Conservation (phyloP, 495 filamentous ascomycete genomes). For the Apiosordaria backusii region DNA sequence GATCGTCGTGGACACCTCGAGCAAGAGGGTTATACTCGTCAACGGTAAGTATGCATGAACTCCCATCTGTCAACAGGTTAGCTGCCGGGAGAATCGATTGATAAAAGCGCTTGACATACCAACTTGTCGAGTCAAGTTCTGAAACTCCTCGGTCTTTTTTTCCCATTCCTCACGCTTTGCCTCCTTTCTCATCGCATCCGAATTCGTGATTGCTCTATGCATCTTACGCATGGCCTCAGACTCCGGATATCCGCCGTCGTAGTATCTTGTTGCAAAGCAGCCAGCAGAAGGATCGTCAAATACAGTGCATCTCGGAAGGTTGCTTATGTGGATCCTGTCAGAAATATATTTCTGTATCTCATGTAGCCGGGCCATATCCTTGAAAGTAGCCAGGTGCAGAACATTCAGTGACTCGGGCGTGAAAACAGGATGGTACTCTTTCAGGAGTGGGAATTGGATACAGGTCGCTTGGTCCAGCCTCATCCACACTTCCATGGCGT, state of each 20-base stretch:
- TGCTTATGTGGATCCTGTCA: conserved; percentile 25
- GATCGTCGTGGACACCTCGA: conserved; percentile 23
- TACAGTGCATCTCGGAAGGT: conserved; percentile 33
- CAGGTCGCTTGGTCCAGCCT: conserved; percentile 37
- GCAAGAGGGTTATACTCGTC: conserved; percentile 20
- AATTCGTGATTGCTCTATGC: conserved; percentile 32
- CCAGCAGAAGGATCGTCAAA: conserved; percentile 37
- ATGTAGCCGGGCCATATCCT: conserved; percentile 48
- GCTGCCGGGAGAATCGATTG: neutral
- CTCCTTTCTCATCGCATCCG: conserved; percentile 31
- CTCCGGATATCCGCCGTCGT: conserved; percentile 28
- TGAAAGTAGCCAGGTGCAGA: conserved; percentile 40
- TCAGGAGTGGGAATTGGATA: conserved; percentile 33
- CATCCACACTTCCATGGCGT: conserved; percentile 45
- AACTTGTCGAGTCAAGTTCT: conserved; percentile 37
- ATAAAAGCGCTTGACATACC: neutral
- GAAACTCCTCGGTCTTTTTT: conserved; percentile 34
- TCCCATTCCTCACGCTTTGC: conserved; percentile 43
- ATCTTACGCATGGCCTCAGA: conserved; percentile 27
- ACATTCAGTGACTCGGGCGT: conserved; percentile 46
- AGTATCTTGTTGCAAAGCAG: conserved; percentile 48
- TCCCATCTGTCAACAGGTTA: conserved; percentile 2
- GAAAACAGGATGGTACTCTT: conserved; percentile 39
- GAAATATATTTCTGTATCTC: conserved; percentile 47
- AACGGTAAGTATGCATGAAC: conserved; percentile 25